Evolutionary conservation across 768 basidiomycete species (phyloP).

Genomic region (Russula dissimulans): DNA sequence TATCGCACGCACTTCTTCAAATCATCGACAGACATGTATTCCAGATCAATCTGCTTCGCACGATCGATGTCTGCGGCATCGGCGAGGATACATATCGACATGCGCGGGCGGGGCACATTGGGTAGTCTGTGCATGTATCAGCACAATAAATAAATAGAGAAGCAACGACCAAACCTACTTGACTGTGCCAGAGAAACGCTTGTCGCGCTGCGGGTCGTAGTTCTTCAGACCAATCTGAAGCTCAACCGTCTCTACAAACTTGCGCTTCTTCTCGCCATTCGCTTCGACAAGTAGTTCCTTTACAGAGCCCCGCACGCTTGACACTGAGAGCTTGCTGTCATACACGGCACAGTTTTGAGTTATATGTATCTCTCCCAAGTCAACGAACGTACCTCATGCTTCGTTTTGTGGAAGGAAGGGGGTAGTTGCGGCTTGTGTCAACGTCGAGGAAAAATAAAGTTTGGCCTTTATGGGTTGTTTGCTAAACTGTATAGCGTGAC

Average conservation of each 20-base stretch:
- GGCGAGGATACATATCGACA: conserved; percentile 99
- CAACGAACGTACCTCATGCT: conserved; percentile 20
- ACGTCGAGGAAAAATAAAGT: conserved; percentile 10
- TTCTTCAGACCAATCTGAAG: conserved; percentile 96
- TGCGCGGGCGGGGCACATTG: conserved; percentile 94
- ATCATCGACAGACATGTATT: conserved; percentile 99
- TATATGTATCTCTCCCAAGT: background rate
- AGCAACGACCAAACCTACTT: conserved; percentile 48
- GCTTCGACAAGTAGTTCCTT: conserved; percentile 81
- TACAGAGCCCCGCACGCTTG: conserved; percentile 99
- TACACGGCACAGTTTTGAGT: background rate
- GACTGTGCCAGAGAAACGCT: conserved; percentile 99
- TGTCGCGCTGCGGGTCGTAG: conserved; percentile 99
- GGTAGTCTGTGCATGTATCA: conserved; percentile 54
- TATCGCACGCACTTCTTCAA: conserved; percentile 78
- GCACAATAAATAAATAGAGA: background rate
- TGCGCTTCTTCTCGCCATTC: conserved; percentile 82
- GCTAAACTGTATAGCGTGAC: conserved; percentile 18
- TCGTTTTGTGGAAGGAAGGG: background rate
- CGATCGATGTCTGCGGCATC: conserved; percentile 98
- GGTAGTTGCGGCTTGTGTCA: background rate
- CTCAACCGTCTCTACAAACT: conserved; percentile 94
- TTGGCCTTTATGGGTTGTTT: background rate
- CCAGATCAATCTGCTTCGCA: conserved; percentile 94
- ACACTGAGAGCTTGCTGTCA: conserved; percentile 86